A percentile compares a stretch with the other conserved stretches of the same genome.
These are phyloP conservation scores for Camellia granthamiana DNA, from an alignment of 148 eudicot genomes.

Conservation along the genomic window DNA sequence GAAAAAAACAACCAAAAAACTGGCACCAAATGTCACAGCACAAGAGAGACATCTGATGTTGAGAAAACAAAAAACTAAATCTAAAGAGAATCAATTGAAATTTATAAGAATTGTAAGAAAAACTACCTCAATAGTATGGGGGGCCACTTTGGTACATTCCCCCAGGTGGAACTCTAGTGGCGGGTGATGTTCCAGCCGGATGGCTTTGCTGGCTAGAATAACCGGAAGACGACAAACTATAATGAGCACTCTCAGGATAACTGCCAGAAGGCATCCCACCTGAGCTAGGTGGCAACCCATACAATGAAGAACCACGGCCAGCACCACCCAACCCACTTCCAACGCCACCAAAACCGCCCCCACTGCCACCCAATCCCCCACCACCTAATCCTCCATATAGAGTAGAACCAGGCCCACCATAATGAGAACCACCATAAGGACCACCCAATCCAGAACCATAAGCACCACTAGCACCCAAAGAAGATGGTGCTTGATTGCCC, in stretches of 20 bases:
- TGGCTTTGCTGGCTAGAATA: constrained; percentile 57
- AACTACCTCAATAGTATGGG: constrained; percentile 63
- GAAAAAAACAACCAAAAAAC: constrained; percentile 4
- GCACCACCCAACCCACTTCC: constrained; percentile 33
- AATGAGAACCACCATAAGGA: constrained; percentile 45
- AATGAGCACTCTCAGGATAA: constrained; percentile 51
- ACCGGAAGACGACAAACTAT: constrained; percentile 48
- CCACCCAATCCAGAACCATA: constrained; percentile 49
- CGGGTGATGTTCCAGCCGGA: constrained; percentile 55
- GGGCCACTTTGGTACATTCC: constrained; percentile 54
- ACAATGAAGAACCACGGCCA: constrained; percentile 30
- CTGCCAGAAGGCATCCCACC: constrained; percentile 43
- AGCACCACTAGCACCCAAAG: constrained; percentile 42
- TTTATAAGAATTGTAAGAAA: background rate
- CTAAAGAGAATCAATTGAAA: background rate
- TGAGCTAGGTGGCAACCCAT: constrained; percentile 47
- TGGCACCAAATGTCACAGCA: background rate
- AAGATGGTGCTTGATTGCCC: constrained; percentile 26
- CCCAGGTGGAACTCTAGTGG: constrained; percentile 58
- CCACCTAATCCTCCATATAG: constrained; percentile 52
- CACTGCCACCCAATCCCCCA: constrained; percentile 19
- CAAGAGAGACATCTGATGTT: background rate
- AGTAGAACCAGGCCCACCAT: constrained; percentile 46
- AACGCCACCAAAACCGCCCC: constrained; percentile 35
- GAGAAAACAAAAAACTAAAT: background rate